A percentile compares a stretch with the other conserved stretches of the same genome.
Evolutionary conservation across 2,329 filamentous ascomycete genomes (phyloP).

Genomic region (Helminthosporium solani): DNA sequence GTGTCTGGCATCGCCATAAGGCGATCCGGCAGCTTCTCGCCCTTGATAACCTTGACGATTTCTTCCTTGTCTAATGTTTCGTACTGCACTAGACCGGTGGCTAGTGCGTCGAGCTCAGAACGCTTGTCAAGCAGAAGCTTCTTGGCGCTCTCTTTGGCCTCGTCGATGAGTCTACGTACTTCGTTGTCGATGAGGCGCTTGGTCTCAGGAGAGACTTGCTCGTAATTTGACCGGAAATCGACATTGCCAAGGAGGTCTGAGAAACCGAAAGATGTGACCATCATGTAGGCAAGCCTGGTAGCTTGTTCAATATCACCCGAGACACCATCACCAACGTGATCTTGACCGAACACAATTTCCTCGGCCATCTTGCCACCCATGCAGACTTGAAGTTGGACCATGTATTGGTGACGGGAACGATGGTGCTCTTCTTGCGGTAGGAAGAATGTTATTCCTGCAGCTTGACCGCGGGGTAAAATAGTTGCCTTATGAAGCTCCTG

Average conservation of each 20-base stretch:
- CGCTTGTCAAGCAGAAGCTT: slow-evolving; percentile 72
- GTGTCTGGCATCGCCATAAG: slow-evolving; percentile 58
- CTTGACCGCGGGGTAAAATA: slow-evolving; percentile 85
- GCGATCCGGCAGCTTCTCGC: slow-evolving; percentile 75
- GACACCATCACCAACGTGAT: slow-evolving; percentile 87
- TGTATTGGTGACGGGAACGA: slow-evolving; percentile 78
- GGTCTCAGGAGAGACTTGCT: slow-evolving; percentile 79
- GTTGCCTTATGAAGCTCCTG: slow-evolving; percentile 94
- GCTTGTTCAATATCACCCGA: slow-evolving; percentile 79
- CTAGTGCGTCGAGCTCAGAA: slow-evolving; percentile 82
- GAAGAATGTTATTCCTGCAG: slow-evolving; percentile 82
- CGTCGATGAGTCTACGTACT: slow-evolving; percentile 80
- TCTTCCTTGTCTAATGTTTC: slow-evolving; percentile 88
- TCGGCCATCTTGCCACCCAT: slow-evolving; percentile 89
- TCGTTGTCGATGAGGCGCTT: slow-evolving; percentile 84
- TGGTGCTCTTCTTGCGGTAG: slow-evolving; percentile 86
- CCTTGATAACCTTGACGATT: slow-evolving; percentile 84
- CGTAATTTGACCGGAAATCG: slow-evolving; percentile 79
- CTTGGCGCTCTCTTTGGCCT: slow-evolving; percentile 72
- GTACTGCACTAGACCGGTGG: slow-evolving; percentile 88
- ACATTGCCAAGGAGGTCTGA: slow-evolving; percentile 85
- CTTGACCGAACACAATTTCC: slow-evolving; percentile 87
- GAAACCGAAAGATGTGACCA: slow-evolving; percentile 91
- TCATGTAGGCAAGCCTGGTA: slow-evolving; percentile 77
- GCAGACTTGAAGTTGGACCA: slow-evolving; percentile 74